Evolutionary conservation across 2,329 filamentous ascomycete species (phyloP), one percentile per base, ranked within the genome.

Genomic region (Ophiocordyceps polyrhachis-furcata): DNA sequence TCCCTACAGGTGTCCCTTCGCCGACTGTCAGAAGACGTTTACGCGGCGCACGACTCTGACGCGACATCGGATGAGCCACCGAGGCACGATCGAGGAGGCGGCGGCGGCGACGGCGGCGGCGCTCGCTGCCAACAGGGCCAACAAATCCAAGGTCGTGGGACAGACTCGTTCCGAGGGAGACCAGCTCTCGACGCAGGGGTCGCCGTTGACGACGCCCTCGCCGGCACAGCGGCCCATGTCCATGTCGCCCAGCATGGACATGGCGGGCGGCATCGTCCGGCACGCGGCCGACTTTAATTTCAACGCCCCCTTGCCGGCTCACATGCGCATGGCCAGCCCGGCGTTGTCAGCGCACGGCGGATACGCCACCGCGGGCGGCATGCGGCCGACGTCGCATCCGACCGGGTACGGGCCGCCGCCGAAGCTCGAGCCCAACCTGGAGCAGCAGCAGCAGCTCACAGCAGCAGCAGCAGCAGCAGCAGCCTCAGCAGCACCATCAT

Each of bases 1-100:
- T 43, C 91, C 91, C 1, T 98, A 96, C 69, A 94, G 94, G 62
- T 98, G 91, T 64, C 88, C 88, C 1, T 96, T 91, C 55, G 88
- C 87, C 48, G 88, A 95, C 61, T 98, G 91, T 62, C 88, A 96
- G 59, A 96, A 96, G 73, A 96, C 89, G 0, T 98, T 98, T 57
- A 98, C 91, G 11, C 81, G 91, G 46, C 82, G 89, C 51, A 96
- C 91, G 1, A 96, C 91, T 3, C 69, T 98, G 49, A 98, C 89
- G 2, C 79, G 91, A 43, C 91, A 98, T 59, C 87, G 95, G 64
- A 94, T 93, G 54, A 85, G 93, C 55, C 91, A 96, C 61, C 93
- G 83, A 19, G 91, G 89, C 40, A 95, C 88, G 0, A 83, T 95
- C 15, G 89, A 95, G 60, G 89, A 96, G 61, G 86, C 89, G 9